Evolutionary conservation across 176 grass and related monocot species (phyloP).

Genomic region (Aechmea fasciata): DNA sequence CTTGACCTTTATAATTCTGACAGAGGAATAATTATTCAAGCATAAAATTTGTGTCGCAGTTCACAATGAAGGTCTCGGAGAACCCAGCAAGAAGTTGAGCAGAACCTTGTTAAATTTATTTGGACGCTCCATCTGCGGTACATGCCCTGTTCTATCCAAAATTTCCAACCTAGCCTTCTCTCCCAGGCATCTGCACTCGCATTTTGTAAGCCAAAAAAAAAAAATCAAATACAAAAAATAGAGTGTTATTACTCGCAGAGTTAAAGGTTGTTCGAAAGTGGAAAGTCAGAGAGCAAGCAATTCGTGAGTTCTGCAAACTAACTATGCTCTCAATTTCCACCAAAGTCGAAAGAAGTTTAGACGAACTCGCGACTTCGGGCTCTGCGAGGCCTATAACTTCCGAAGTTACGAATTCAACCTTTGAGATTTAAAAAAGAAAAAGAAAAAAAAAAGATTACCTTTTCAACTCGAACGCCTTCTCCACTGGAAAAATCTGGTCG

Average conservation of each 20-base stretch:
- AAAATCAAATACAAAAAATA: neutral
- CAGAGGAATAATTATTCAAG: no score
- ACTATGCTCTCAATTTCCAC: no score
- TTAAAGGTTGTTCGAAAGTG: no score
- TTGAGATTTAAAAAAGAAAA: neutral
- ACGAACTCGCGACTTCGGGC: no score
- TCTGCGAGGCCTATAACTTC: no score
- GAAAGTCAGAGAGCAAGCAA: no score
- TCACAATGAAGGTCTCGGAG: neutral
- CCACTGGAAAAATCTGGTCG: conserved; percentile 65
- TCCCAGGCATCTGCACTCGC: conserved; percentile 39
- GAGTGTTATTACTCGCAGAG: no score
- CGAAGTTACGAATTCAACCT: neutral
- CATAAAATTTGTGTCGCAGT: no score
- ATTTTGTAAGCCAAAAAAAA: neutral
- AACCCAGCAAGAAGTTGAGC: conserved; percentile 43
- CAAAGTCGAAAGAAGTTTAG: no score
- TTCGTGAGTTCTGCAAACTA: no score
- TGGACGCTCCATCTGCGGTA: conserved; percentile 64
- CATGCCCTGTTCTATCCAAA: conserved; percentile 53
- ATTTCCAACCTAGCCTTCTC: conserved; percentile 56
- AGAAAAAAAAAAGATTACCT: conserved; percentile 22
- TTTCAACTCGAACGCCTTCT: conserved; percentile 53
- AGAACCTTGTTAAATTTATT: conserved; percentile 49
- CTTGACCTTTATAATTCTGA: no score